phyloP scores from a whole-genome alignment of 805 yeast genomes.

The Suhomyces canberraensis region DNA sequence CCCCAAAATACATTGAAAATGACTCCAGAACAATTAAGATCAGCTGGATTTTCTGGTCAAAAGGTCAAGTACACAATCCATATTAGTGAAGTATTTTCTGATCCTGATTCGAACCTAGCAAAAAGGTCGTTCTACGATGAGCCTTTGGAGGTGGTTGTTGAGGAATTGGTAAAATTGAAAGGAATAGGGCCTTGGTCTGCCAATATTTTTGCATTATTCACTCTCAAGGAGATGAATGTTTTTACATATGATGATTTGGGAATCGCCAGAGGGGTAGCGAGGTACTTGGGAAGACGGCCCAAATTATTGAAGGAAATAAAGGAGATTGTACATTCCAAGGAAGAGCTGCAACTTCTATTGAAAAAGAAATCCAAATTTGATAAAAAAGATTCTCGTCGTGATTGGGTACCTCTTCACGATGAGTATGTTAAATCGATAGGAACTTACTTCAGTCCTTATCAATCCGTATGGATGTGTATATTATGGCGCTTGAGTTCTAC shows the following conservation, averaged over 20 bases:
- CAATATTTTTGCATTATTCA: conserved; percentile 78
- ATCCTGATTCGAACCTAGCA: conserved; percentile 31
- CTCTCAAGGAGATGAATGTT: conserved; percentile 61
- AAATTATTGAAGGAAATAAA: conserved; percentile 45
- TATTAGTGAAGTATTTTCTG: conserved; percentile 50
- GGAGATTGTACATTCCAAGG: conserved; percentile 31
- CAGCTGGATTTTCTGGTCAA: conserved; percentile 64
- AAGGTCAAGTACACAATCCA: conserved; percentile 63
- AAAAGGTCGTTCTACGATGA: conserved; percentile 34
- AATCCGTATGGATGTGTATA: conserved; percentile 63
- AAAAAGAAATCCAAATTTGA: conserved; percentile 36
- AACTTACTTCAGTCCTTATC: conserved; percentile 59
- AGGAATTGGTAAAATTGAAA: conserved; percentile 51
- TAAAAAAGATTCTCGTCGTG: conserved; percentile 43
- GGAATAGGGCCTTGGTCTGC: conserved; percentile 88
- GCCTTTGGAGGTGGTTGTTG: conserved; percentile 45
- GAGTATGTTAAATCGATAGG: conserved; percentile 56
- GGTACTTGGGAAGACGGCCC: conserved; percentile 56
- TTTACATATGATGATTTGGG: conserved; percentile 83
- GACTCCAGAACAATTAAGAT: conserved; percentile 48
- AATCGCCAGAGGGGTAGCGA: conserved; percentile 73
- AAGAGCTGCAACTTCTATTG: conserved; percentile 26
- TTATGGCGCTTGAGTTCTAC: conserved; percentile 72
- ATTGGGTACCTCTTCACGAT: conserved; percentile 67
- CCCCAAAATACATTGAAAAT: conserved; percentile 45